A percentile compares a stretch with the other conserved stretches of the same genome.
Conservation (phyloP, 2,329 filamentous ascomycete species). For the Ceratocystis papillata region DNA sequence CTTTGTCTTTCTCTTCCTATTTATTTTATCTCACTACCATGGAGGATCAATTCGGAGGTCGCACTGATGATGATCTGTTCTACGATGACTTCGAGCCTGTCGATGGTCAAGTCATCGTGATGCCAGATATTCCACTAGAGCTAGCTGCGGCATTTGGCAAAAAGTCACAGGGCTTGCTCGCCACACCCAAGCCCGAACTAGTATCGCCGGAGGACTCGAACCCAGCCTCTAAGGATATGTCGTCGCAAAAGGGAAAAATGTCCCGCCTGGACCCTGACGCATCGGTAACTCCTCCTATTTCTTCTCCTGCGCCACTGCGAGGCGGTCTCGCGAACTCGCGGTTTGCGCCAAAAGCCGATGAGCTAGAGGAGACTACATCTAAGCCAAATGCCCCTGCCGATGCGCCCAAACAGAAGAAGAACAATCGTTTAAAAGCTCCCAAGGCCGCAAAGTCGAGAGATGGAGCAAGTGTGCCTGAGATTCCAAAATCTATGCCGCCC, state of each 20-base stretch:
- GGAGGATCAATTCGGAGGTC: constrained; percentile 51
- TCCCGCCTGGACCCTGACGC: neutral
- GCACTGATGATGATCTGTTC: constrained; percentile 53
- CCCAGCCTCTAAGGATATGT: neutral
- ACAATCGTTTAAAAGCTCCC: constrained; percentile 17
- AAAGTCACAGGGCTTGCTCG: neutral
- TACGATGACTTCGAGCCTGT: constrained; percentile 52
- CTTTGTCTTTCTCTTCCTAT: neutral
- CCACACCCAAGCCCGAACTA: neutral
- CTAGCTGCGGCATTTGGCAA: constrained; percentile 18
- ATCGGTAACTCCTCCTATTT: constrained; percentile 19
- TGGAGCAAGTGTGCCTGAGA: constrained; percentile 20
- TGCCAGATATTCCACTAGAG: constrained; percentile 24
- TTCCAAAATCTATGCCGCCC: neutral
- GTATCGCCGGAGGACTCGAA: neutral
- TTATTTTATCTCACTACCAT: constrained; percentile 30
- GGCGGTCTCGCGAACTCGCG: constrained; percentile 20
- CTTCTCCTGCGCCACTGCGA: constrained; percentile 15
- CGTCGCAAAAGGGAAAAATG: neutral
- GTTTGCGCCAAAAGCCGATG: constrained; percentile 23
- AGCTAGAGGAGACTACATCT: constrained; percentile 19
- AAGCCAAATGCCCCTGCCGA: constrained; percentile 23
- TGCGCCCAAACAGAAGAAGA: constrained; percentile 20
- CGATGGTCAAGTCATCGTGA: constrained; percentile 29
- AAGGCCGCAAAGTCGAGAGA: constrained; percentile 14